phyloP scores from a whole-genome alignment of 306 rosid species.

The Prinsepia uniflora region DNA sequence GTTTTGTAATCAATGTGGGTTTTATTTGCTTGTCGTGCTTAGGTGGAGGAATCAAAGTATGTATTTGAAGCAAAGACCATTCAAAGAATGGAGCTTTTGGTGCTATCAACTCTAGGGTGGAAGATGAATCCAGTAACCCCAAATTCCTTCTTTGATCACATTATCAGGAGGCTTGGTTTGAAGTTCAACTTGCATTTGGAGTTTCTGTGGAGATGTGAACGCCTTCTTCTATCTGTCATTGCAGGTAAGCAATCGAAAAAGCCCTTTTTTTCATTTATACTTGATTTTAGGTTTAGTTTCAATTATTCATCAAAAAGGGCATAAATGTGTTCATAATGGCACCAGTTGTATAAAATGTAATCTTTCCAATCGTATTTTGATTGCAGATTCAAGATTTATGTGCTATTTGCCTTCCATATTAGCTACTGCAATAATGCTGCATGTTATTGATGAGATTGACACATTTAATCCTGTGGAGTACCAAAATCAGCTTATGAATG shows the following conservation, averaged over 20 bases:
- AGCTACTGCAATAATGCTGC: constrained; percentile 86
- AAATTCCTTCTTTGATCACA: constrained; percentile 75
- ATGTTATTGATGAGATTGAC: constrained; percentile 65
- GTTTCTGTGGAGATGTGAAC: constrained; percentile 65
- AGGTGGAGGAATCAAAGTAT: constrained; percentile 75
- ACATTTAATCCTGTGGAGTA: constrained; percentile 52
- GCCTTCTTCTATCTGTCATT: constrained; percentile 58
- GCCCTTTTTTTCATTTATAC: background rate
- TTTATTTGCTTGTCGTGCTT: constrained; percentile 12
- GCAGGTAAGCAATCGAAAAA: constrained; percentile 40
- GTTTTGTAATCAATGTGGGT: constrained; percentile 14
- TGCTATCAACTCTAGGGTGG: constrained; percentile 83
- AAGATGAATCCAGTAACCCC: constrained; percentile 93
- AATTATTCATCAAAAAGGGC: background rate
- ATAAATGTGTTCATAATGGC: background rate
- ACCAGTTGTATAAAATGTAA: background rate
- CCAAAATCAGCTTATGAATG: constrained; percentile 60
- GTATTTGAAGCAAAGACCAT: constrained; percentile 79
- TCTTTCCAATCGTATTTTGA: constrained; percentile 7
- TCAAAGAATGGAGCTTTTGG: constrained; percentile 93
- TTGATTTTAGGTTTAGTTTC: background rate
- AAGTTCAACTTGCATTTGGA: constrained; percentile 72
- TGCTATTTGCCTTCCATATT: constrained; percentile 65
- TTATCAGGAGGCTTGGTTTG: constrained; percentile 70
- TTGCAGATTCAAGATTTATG: constrained; percentile 62